phyloP scores from a whole-genome alignment of 306 rosid genomes.

The Neltuma alba region DNA sequence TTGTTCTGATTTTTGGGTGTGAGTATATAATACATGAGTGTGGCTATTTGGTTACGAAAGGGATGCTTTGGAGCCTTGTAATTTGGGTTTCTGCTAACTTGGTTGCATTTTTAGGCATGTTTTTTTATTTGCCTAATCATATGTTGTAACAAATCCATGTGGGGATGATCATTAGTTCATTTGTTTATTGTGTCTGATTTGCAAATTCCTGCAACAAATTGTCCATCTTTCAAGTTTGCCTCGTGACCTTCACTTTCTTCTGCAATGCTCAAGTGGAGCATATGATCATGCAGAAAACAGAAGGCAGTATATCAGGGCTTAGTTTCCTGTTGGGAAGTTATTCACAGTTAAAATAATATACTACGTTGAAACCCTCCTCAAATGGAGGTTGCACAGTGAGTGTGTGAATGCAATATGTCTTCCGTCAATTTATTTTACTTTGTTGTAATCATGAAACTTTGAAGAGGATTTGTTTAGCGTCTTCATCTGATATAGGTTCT shows the following conservation, averaged over 20 bases:
- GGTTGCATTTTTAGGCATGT: slow-evolving; percentile 90
- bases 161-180: slow-evolving; percentile 63
- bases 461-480: neutral
- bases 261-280: neutral
- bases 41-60: slow-evolving; percentile 47
- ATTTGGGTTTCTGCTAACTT: slow-evolving; percentile 66
- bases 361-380: neutral
- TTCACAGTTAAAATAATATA: neutral
- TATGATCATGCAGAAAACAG: neutral
- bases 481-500: no score
- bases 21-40: slow-evolving; percentile 57
- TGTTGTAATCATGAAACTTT: neutral
- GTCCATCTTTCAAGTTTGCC: neutral
- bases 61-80: slow-evolving; percentile 46
- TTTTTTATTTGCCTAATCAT: slow-evolving; percentile 90
- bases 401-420: neutral
- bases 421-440: neutral
- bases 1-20: slow-evolving; percentile 51
- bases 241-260: neutral
- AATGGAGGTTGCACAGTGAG: neutral
- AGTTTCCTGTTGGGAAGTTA: neutral
- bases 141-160: slow-evolving; percentile 55
- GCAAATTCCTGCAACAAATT: slow-evolving; percentile 11
- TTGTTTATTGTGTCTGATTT: slow-evolving; percentile 69
- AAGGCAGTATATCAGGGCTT: neutral